Conservation (phyloP, 768 basidiomycete species). For the Kondoa malvinella region DNA sequence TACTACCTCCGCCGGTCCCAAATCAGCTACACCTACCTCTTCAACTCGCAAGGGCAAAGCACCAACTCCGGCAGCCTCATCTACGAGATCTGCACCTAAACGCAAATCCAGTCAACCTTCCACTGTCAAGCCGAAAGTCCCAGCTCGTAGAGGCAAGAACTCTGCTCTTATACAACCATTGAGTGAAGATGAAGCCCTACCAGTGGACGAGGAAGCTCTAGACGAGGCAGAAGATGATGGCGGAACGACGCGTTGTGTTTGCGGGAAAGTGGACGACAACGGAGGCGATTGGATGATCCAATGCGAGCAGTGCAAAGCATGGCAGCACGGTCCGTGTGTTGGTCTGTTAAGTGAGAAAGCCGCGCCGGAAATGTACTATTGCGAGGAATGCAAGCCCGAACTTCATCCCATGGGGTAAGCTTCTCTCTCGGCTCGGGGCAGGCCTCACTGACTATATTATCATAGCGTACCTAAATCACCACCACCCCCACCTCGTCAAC, state of each 20-base stretch:
- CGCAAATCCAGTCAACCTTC: not conserved
- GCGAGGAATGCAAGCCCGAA: conserved; percentile 80
- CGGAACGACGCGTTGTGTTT: conserved; percentile 64
- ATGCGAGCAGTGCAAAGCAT: conserved; percentile 90
- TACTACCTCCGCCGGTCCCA: not conserved
- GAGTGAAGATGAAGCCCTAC: not conserved
- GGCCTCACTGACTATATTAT: conserved; percentile 5
- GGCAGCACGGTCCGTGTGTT: conserved; percentile 97
- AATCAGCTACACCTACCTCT: not conserved
- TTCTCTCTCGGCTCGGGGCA: not conserved
- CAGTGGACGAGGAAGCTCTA: conserved; percentile 35
- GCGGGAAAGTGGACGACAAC: conserved; percentile 56
- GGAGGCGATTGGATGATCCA: conserved; percentile 75
- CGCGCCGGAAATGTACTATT: conserved; percentile 66
- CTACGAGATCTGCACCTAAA: not conserved
- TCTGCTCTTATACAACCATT: not conserved
- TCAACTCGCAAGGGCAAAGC: not conserved
- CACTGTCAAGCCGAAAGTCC: not conserved
- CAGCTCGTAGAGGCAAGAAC: not conserved
- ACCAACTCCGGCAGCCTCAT: not conserved
- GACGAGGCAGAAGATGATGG: conserved; percentile 42
- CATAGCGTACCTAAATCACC: not conserved
- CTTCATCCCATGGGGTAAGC: conserved; percentile 39
- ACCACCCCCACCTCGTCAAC: not conserved
- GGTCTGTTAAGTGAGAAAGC: conserved; percentile 56